These are phyloP conservation scores for Nigrospora osmanthi DNA, from an alignment of 2,329 filamentous ascomycete species.

Conservation along the genomic window DNA sequence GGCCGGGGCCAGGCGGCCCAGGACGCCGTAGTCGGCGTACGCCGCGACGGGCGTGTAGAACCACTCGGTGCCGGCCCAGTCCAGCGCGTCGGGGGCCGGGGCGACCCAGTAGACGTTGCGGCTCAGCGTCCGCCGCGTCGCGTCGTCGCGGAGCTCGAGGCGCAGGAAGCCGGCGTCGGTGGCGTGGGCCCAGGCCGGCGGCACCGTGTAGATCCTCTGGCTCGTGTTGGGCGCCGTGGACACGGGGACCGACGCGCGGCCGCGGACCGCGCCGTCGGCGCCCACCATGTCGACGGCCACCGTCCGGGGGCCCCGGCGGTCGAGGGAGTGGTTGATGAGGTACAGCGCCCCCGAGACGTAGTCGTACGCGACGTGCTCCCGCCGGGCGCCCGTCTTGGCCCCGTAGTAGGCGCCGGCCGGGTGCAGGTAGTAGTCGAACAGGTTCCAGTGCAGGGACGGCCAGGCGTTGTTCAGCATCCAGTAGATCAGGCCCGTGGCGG, in stretches of 20 bases:
- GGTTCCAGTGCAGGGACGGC: constrained; percentile 57
- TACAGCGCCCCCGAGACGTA: constrained; percentile 37
- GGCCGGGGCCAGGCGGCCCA: constrained; percentile 30
- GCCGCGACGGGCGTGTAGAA: constrained; percentile 47
- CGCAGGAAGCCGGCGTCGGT: constrained; percentile 41
- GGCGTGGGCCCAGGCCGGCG: constrained; percentile 19
- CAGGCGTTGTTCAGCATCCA: constrained; percentile 63
- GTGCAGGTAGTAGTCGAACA: constrained; percentile 56
- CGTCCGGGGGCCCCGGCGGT: constrained; percentile 27
- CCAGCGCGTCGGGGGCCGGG: constrained; percentile 34
- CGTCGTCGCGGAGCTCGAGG: constrained; percentile 32
- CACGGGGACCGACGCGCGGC: constrained; percentile 18
- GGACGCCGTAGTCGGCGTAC: constrained; percentile 38
- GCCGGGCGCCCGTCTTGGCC: constrained; percentile 38
- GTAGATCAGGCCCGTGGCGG: constrained; percentile 55
- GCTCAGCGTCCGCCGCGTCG: constrained; percentile 27
- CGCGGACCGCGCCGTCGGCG: constrained; percentile 33
- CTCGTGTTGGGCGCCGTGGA: constrained; percentile 37
- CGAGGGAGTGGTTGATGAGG: constrained; percentile 45
- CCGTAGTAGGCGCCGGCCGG: constrained; percentile 53
- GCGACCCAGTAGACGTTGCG: constrained; percentile 56
- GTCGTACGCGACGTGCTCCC: constrained; percentile 49
- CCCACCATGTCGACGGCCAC: constrained; percentile 43
- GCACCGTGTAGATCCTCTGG: constrained; percentile 24
- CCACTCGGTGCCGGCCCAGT: constrained; percentile 52